Conservation (phyloP, 805 yeast genomes). For the Saturnispora galanensis region DNA sequence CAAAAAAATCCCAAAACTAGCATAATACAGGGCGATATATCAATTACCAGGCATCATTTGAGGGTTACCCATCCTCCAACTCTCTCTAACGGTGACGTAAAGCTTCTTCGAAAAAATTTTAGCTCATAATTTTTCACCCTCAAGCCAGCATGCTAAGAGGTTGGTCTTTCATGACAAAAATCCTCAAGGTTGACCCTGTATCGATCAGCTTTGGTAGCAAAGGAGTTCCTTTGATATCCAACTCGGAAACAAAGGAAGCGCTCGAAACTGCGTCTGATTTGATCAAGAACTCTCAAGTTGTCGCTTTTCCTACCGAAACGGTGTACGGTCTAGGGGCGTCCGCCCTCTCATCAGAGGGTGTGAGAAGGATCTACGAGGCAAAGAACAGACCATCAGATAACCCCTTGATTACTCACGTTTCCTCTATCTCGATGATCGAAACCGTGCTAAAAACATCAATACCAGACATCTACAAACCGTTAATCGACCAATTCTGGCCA, state of each 20-base stretch:
- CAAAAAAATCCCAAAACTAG: no score
- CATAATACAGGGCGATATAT: no score
- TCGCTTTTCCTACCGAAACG: slow-evolving; percentile 95
- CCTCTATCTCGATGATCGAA: slow-evolving; percentile 64
- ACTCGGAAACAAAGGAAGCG: slow-evolving; percentile 35
- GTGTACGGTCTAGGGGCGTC: slow-evolving; percentile 95
- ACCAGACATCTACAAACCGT: slow-evolving; percentile 57
- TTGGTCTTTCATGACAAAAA: slow-evolving; percentile 24
- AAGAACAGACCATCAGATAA: slow-evolving; percentile 94
- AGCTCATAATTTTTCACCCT: neutral
- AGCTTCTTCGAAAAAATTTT: no score
- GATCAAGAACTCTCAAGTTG: slow-evolving; percentile 44
- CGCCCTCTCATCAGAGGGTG: slow-evolving; percentile 64
- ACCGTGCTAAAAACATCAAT: slow-evolving; percentile 47
- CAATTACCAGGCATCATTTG: no score
- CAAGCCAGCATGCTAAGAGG: neutral
- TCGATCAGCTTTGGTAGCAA: slow-evolving; percentile 39
- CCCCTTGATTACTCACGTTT: slow-evolving; percentile 84
- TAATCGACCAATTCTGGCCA: slow-evolving; percentile 79
- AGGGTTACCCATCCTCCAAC: no score
- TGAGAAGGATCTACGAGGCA: slow-evolving; percentile 68
- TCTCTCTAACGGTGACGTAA: no score
- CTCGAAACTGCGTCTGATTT: slow-evolving; percentile 51
- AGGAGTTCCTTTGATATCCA: slow-evolving; percentile 16
- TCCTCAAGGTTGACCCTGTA: slow-evolving; percentile 46